Evolutionary conservation across 148 eudicot species (phyloP), one percentile per base, ranked within the genome.

Genomic region (Dianthus caryophyllus): DNA sequence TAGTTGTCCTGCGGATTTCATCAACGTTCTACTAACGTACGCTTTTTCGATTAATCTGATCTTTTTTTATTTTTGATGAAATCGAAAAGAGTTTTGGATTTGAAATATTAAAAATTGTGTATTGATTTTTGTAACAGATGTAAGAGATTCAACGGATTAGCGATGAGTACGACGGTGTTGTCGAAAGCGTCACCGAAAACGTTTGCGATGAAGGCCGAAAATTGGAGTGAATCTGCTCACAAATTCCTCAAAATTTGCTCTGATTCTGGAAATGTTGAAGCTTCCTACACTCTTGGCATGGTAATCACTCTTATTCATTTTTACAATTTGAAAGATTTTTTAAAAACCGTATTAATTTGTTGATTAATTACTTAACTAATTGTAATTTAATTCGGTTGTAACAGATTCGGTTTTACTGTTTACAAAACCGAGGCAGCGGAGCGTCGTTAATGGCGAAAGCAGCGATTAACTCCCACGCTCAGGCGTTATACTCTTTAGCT

Each of bases 201-300:
- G 62, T 74, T 91, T 6, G 82, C 84, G 1, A 73, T 91, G 21
- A 80, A 74, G 71, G 91, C 89, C 0, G 75, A 77, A 17, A 91
- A 80, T 16, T 91, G 97, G 96, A 80, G 79, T 13, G 96, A 83
- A 25, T 77, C 83, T 1, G 75, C 92, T 76, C 88, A 88, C 74
- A 82, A 81, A 2, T 91, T 91, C 66, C 70, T 91, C 15, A 84
- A 88, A 70, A 74, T 51, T 7, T 84, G 88, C 29, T 81, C 93
- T 47, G 96, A 88, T 69, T 74, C 88, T 33, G 96, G 90, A 26
- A 91, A 87, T 70, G 76, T 77, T 15, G 96, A 91, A 60, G 97
- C 97, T 26, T 88, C 84, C 56, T 91, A 83, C 78, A 82, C 79
- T 60, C 88, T 91, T 6, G 97, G 97, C 92, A 91, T 88, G 97